A percentile compares a stretch with the other conserved stretches of the same genome.
phyloP scores from a whole-genome alignment of 768 basidiomycete species.

The Xerocomellus intermedius region DNA sequence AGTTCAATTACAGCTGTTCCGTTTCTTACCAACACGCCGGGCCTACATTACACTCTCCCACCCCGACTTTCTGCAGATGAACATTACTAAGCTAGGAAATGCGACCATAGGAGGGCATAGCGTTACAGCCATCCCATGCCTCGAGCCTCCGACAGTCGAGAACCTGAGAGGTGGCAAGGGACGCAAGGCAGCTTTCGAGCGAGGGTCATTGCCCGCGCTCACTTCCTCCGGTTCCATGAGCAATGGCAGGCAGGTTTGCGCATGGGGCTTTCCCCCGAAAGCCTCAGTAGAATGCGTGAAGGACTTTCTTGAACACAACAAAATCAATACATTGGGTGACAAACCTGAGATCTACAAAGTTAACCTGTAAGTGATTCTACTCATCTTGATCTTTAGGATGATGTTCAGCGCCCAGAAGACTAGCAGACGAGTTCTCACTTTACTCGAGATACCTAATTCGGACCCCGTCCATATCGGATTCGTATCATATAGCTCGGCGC shows the following conservation, averaged over 20 bases:
- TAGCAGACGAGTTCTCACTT: constrained; percentile 40
- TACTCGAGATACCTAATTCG: constrained; percentile 56
- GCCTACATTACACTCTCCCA: constrained; percentile 57
- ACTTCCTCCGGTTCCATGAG: constrained; percentile 56
- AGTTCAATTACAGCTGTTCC: constrained; percentile 62
- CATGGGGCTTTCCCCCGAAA: constrained; percentile 62
- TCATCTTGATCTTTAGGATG: neutral
- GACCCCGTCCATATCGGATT: constrained; percentile 58
- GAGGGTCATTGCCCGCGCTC: constrained; percentile 34
- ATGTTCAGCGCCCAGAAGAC: constrained; percentile 27
- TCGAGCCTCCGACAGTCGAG: constrained; percentile 22
- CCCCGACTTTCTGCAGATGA: constrained; percentile 42
- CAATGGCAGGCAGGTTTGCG: constrained; percentile 51
- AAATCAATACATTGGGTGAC: constrained; percentile 42
- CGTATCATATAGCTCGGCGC: constrained; percentile 62
- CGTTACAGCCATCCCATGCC: constrained; percentile 36
- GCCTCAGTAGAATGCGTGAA: constrained; percentile 36
- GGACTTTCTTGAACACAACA: constrained; percentile 42
- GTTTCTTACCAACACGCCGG: constrained; percentile 56
- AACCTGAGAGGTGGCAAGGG: constrained; percentile 42
- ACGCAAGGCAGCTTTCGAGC: constrained; percentile 36
- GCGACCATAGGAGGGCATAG: constrained; percentile 46
- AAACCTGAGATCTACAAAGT: constrained; percentile 49
- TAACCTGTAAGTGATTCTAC: constrained; percentile 41
- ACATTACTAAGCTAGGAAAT: constrained; percentile 42